A percentile compares a stretch with the other conserved stretches of the same genome.
Conservation (phyloP, 2,329 filamentous ascomycete genomes). For the Claviceps cyperi region DNA sequence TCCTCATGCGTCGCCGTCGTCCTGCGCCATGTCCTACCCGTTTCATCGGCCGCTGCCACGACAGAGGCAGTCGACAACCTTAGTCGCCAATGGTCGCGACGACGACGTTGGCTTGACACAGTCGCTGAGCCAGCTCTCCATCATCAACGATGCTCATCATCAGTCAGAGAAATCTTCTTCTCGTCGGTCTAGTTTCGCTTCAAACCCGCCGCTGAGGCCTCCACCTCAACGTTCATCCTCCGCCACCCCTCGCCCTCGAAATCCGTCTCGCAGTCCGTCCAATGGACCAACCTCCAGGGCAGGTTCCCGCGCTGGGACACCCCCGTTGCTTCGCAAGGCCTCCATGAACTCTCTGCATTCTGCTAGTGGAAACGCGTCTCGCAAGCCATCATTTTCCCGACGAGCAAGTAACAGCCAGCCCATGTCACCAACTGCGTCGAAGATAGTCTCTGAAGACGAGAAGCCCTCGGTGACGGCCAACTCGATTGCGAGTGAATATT, state of each 20-base stretch:
- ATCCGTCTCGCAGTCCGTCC: conserved; percentile 28
- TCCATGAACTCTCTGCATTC: conserved; percentile 44
- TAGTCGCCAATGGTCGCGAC: not conserved
- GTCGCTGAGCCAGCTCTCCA: conserved; percentile 30
- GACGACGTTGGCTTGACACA: conserved; percentile 22
- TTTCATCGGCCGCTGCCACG: not conserved
- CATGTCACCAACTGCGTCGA: conserved; percentile 21
- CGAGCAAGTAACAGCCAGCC: conserved; percentile 33
- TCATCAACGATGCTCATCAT: conserved; percentile 15
- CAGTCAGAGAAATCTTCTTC: conserved; percentile 8
- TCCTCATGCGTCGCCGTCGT: conserved; percentile 4
- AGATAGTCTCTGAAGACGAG: conserved; percentile 13
- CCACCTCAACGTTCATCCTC: conserved; percentile 22
- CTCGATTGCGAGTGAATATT: conserved; percentile 51
- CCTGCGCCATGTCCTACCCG: conserved; percentile 2
- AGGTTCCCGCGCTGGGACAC: conserved; percentile 33
- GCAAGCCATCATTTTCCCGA: conserved; percentile 27
- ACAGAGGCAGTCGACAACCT: conserved; percentile 1
- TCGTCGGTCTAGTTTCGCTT: conserved; percentile 10
- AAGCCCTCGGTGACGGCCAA: conserved; percentile 30
- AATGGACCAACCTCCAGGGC: conserved; percentile 28
- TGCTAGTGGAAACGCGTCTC: conserved; percentile 24
- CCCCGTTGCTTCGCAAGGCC: conserved; percentile 38
- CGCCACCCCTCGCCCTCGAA: conserved; percentile 23
- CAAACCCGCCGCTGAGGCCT: conserved; percentile 22